Evolutionary conservation across 495 filamentous ascomycete species (phyloP).

Genomic region (Terfezia boudieri): DNA sequence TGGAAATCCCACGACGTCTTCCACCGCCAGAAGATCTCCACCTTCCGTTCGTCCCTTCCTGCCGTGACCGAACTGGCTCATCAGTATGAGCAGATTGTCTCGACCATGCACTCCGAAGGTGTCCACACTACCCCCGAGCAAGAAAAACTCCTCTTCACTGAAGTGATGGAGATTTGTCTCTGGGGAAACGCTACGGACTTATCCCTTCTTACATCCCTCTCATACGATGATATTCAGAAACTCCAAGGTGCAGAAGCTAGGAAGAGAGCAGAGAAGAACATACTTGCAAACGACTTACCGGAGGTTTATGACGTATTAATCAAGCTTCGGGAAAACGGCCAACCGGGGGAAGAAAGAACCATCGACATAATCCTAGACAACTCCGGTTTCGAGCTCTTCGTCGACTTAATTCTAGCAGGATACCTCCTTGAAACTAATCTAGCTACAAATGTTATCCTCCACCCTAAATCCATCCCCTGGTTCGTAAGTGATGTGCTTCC

Average conservation of each 20-base stretch:
- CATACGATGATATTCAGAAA: slow-evolving; percentile 91
- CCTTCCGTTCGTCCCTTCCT: slow-evolving; percentile 77
- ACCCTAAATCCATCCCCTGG: slow-evolving; percentile 89
- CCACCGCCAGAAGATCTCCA: slow-evolving; percentile 69
- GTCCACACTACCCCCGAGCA: slow-evolving; percentile 25
- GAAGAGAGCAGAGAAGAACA: slow-evolving; percentile 66
- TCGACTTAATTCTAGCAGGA: slow-evolving; percentile 75
- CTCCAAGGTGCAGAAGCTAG: slow-evolving; percentile 73
- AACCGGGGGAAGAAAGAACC: slow-evolving; percentile 28
- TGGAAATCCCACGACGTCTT: slow-evolving; percentile 94
- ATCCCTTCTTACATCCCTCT: slow-evolving; percentile 68
- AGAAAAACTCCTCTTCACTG: slow-evolving; percentile 57
- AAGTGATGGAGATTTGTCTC: slow-evolving; percentile 92
- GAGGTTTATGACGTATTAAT: slow-evolving; percentile 48
- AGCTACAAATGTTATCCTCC: slow-evolving; percentile 69
- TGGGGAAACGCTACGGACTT: slow-evolving; percentile 97
- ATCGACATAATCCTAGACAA: slow-evolving; percentile 93
- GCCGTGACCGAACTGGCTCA: slow-evolving; percentile 75
- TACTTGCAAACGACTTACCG: slow-evolving; percentile 62
- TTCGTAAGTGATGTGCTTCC: slow-evolving; percentile 91
- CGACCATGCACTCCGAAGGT: slow-evolving; percentile 33
- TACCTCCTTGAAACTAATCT: slow-evolving; percentile 64
- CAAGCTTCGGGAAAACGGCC: slow-evolving; percentile 29
- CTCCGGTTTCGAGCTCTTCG: slow-evolving; percentile 88
- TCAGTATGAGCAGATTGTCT: slow-evolving; percentile 32